Percentiles rank a stretch among this genome's conserved stretches.
Evolutionary conservation across 306 rosid species (phyloP).

Genomic region (Trichosanthes truncata): DNA sequence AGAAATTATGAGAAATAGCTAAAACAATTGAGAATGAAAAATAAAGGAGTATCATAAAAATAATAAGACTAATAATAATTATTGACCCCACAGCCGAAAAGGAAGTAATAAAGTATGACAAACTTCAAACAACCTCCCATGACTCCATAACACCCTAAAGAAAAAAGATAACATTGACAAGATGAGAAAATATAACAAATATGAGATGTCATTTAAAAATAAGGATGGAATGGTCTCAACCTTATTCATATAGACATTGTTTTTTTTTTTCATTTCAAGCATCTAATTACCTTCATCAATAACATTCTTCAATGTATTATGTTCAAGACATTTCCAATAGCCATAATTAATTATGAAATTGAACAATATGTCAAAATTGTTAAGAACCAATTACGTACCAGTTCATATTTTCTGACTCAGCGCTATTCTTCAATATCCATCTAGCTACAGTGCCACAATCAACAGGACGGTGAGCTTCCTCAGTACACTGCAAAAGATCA

Average conservation of each 20-base stretch:
- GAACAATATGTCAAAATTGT: background rate
- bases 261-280: background rate
- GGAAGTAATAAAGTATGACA: background rate
- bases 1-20: background rate
- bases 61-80: background rate
- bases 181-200: background rate
- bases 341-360: background rate
- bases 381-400: constrained; percentile 30
- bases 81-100: background rate
- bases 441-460: constrained; percentile 88
- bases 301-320: background rate
- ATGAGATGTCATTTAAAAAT: background rate
- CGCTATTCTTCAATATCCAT: constrained; percentile 94
- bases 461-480: constrained; percentile 98
- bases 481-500: constrained; percentile 51
- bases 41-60: background rate
- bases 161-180: background rate
- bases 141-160: background rate
- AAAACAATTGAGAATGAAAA: background rate
- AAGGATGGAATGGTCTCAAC: background rate
- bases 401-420: constrained; percentile 95
- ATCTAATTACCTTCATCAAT: background rate
- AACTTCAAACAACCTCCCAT: background rate
- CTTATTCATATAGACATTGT: background rate
- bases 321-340: background rate